phyloP scores from a whole-genome alignment of 371 early-diverging fungal species.

The Rhizomucor miehei region DNA sequence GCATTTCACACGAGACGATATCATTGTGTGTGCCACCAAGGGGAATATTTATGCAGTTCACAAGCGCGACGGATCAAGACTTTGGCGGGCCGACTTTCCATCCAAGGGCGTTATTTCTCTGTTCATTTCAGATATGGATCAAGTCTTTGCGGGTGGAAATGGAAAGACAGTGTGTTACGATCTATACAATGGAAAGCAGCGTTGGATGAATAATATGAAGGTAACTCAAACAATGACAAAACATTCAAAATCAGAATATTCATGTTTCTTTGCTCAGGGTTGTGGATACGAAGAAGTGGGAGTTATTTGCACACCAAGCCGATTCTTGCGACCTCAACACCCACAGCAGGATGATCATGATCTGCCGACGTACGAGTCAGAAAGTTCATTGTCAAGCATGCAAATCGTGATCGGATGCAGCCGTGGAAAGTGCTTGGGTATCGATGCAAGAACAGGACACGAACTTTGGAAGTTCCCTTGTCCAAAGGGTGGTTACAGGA shows the following conservation, averaged over 20 bases:
- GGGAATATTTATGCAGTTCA: conserved; percentile 37
- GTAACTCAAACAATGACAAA: conserved; percentile 12
- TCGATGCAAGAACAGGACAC: conserved; percentile 21
- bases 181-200: conserved; percentile 17
- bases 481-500: conserved; percentile 23
- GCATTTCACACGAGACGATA: conserved; percentile 18
- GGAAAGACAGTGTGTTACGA: conserved; percentile 22
- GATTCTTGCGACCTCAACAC: conserved; percentile 3
- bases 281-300: conserved; percentile 25
- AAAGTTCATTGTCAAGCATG: neutral
- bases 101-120: conserved; percentile 23
- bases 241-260: too few species aligned
- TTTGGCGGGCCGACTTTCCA: conserved; percentile 28
- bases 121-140: conserved; percentile 26
- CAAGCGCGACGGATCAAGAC: conserved; percentile 24
- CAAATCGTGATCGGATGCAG: conserved; percentile 21
- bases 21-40: conserved; percentile 28
- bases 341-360: neutral
- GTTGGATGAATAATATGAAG: conserved; percentile 35
- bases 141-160: conserved; percentile 15
- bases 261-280: conserved; percentile 12
- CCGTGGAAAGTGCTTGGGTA: conserved; percentile 27
- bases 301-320: conserved; percentile 16
- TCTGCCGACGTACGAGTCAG: conserved; percentile 1
- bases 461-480: conserved; percentile 32